Evolutionary conservation across 495 filamentous ascomycete species (phyloP), one percentile per base, ranked within the genome.

Genomic region (Diplogelasinospora grovesii): DNA sequence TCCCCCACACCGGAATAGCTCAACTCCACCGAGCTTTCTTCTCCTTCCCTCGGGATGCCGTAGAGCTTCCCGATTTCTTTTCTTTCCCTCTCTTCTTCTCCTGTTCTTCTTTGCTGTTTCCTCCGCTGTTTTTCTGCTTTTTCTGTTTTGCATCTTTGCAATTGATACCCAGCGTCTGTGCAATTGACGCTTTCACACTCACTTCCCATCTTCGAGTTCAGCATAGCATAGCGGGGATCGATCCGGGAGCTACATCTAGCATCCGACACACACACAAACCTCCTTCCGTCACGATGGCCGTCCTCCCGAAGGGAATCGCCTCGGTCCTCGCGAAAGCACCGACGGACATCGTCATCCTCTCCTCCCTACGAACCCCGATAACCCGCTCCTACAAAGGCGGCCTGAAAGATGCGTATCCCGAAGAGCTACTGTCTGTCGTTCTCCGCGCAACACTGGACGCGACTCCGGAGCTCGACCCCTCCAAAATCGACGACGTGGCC

Each of bases 351-450:
- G 86, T 96, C 59, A 85, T 96, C 57, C 81, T 93, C 46, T 89
- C 88, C 22, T 81, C 86, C 6, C 75, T 94, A 40, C 86, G 89
- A 30, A 95, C 89, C 13, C 83, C 89, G 24, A 78, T 94, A 48
- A 82, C 80, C 33, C 84, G 87, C 43, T 82, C 85, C 40, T 77
- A 81, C 63, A 85, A 86, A 60, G 89, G 89, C 50, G 75, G 77
- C 25, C 83, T 96, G 50, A 83, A 84, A 61, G 83, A 95, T 61
- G 79, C 89, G 30, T 88, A 90, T 63, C 89, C 90, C 13, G 89
- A 95, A 58, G 85, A 94, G 59, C 73, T 95, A 22, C 83, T 95
- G 30, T 71, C 83, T 20, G 65, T 75, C 52, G 89, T 92, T n/a
- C 79, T 95, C 28, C 76, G 75, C 56, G 87, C 86, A 5, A 94